Percentiles rank a stretch among this genome's conserved stretches.
Evolutionary conservation across 352 stramenopile genomes (phyloP).

Genomic region (Pythium aphanidermatum): DNA sequence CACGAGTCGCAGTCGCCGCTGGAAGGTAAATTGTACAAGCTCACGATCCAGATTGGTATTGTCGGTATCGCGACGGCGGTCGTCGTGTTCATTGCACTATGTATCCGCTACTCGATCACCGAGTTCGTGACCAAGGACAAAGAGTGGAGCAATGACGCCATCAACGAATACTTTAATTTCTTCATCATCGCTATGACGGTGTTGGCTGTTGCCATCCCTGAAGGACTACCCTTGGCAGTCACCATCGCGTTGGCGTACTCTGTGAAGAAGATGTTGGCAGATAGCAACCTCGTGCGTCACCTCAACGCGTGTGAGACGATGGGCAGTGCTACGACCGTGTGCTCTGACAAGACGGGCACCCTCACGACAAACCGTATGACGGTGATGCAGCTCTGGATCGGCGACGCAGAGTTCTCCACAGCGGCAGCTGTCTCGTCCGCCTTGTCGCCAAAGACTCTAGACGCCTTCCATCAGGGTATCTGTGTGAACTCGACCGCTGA

Average conservation of each 20-base stretch:
- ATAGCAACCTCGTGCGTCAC: slow-evolving; percentile 95
- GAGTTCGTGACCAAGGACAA: slow-evolving; percentile 45
- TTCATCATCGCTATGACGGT: slow-evolving; percentile 90
- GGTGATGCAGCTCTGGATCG: slow-evolving; percentile 31
- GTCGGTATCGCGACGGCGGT: slow-evolving; percentile 49
- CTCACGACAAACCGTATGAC: slow-evolving; percentile 96
- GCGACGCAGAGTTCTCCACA: slow-evolving; percentile 32
- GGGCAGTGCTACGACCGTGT: slow-evolving; percentile 96
- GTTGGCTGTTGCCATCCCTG: slow-evolving; percentile 79
- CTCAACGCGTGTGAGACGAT: slow-evolving; percentile 96
- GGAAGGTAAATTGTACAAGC: slow-evolving; percentile 65
- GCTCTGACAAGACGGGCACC: slow-evolving; percentile 94
- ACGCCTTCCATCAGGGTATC: slow-evolving; percentile 31
- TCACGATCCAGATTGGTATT: slow-evolving; percentile 69
- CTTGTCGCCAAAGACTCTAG: background rate
- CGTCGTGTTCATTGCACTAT: slow-evolving; percentile 59
- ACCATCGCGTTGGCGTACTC: slow-evolving; percentile 87
- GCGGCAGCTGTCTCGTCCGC: background rate
- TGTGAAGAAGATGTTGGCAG: slow-evolving; percentile 94
- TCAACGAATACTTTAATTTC: slow-evolving; percentile 53
- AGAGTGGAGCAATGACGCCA: slow-evolving; percentile 28
- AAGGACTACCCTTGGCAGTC: slow-evolving; percentile 87
- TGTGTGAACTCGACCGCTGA: slow-evolving; percentile 84
- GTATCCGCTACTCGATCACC: slow-evolving; percentile 42
- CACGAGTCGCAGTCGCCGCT: slow-evolving; percentile 31